phyloP scores from a whole-genome alignment of 1,284 basidiomycete species.

The Coniferiporia weirii region DNA sequence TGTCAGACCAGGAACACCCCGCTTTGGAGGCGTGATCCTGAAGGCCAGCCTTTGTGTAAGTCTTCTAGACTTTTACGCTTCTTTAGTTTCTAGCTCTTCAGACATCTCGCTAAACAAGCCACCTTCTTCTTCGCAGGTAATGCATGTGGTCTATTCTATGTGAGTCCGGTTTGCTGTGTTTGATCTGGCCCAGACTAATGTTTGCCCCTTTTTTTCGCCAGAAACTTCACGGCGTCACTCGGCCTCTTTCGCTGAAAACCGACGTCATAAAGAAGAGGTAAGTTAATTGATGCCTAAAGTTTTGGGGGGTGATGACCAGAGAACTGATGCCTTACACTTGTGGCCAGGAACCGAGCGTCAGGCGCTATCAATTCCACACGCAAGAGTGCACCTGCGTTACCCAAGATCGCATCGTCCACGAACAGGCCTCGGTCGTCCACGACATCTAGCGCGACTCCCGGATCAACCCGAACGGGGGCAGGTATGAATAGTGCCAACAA shows the following conservation, averaged over 20 bases:
- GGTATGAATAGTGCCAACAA: neutral
- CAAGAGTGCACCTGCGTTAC: constrained; percentile 52
- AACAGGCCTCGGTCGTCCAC: constrained; percentile 60
- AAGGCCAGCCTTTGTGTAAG: constrained; percentile 89
- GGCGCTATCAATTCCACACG: constrained; percentile 59
- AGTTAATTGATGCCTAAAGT: constrained; percentile 24
- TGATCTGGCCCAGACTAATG: constrained; percentile 5
- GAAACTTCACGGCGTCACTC: constrained; percentile 94
- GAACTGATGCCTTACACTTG: constrained; percentile 2
- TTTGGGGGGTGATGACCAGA: constrained; percentile 10
- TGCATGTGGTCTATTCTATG: constrained; percentile 88
- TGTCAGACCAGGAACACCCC: constrained; percentile 96
- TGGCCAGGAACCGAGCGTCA: constrained; percentile 67
- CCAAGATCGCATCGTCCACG: constrained; percentile 66
- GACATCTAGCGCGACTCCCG: constrained; percentile 48
- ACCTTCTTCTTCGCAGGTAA: constrained; percentile 43
- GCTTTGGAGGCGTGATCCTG: constrained; percentile 91
- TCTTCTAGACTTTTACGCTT: constrained; percentile 22
- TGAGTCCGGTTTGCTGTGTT: constrained; percentile 39
- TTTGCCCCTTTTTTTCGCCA: constrained; percentile 28
- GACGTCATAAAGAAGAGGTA: constrained; percentile 98
- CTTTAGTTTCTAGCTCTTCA: constrained; percentile 6
- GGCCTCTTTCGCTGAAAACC: constrained; percentile 91
- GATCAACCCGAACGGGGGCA: constrained; percentile 32
- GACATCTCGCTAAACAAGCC: constrained; percentile 5